Evolutionary conservation across 1,284 basidiomycete species (phyloP).

Genomic region (Microbotryum lychnidis-dioicae): DNA sequence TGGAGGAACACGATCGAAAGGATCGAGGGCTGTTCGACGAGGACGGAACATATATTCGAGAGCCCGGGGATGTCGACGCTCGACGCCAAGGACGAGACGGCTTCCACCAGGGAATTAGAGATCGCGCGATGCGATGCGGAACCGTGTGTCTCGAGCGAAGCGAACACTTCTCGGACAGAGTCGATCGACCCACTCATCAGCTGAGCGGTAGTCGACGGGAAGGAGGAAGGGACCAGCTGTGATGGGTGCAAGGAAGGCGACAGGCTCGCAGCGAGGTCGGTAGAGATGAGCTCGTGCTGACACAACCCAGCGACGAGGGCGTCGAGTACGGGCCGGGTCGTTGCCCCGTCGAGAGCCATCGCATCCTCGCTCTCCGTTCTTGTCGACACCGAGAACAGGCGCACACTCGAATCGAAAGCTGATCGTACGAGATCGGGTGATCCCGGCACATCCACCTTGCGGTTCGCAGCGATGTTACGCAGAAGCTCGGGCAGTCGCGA

Average conservation of each 20-base stretch:
- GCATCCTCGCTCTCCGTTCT: background rate
- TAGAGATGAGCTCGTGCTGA: slow-evolving; percentile 4
- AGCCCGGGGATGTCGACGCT: slow-evolving; percentile 7
- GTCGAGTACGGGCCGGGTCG: background rate
- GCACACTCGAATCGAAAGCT: background rate
- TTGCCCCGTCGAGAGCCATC: slow-evolving; percentile 5
- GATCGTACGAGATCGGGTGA: background rate
- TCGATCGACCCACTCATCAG: too few species aligned
- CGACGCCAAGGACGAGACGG: background rate
- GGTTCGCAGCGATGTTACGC: background rate
- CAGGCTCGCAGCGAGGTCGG: slow-evolving; percentile 1
- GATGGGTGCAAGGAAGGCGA: too few species aligned
- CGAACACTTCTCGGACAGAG: too few species aligned
- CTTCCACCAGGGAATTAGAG: too few species aligned
- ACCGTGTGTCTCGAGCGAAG: too few species aligned
- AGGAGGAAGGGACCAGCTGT: too few species aligned
- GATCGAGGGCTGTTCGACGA: slow-evolving; percentile 3
- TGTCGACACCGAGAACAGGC: too few species aligned
- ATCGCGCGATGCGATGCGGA: too few species aligned
- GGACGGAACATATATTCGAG: slow-evolving; percentile 1
- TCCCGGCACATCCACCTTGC: background rate
- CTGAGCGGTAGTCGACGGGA: too few species aligned
- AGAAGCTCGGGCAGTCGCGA: background rate
- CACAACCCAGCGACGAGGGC: slow-evolving; percentile 9
- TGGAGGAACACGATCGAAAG: slow-evolving; percentile 21